These are phyloP conservation scores for Blepharisma japonicum DNA, from an alignment of 73 alveolate genomes.

Conservation along the genomic window DNA sequence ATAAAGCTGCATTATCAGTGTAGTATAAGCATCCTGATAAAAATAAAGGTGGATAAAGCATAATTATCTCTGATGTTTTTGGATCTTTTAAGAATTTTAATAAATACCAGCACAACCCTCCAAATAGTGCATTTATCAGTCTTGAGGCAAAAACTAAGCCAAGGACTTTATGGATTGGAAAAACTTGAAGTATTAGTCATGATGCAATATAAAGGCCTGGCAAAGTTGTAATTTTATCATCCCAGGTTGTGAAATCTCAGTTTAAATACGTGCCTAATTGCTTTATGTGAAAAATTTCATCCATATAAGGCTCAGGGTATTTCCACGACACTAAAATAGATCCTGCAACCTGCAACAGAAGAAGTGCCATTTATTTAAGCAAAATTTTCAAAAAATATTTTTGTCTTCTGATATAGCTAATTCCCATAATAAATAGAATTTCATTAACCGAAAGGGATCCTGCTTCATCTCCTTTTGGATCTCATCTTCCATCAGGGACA, in stretches of 20 bases:
- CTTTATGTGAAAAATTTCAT: slow-evolving; percentile 51
- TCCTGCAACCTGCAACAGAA: no score
- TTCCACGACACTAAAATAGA: no score
- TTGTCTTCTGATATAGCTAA: no score
- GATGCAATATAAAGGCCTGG: slow-evolving; percentile 47
- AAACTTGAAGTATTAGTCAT: slow-evolving; percentile 30
- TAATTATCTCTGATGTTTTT: slow-evolving; percentile 10
- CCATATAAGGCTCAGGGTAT: slow-evolving; percentile 31
- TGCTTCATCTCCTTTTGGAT: no score
- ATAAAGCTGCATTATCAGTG: slow-evolving; percentile 45
- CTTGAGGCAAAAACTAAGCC: slow-evolving; percentile 28
- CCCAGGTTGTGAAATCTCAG: slow-evolving; percentile 43
- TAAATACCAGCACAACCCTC: background rate
- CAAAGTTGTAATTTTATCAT: slow-evolving; percentile 53
- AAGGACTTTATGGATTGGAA: slow-evolving; percentile 20
- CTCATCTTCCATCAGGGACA: no score
- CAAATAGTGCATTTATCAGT: slow-evolving; percentile 38
- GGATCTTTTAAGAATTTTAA: background rate
- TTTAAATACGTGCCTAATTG: slow-evolving; percentile 44
- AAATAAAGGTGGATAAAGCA: slow-evolving; percentile 45
- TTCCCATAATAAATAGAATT: no score
- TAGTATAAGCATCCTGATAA: slow-evolving; percentile 41
- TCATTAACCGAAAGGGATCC: no score
- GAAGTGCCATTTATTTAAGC: no score
- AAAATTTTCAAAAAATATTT: no score